phyloP scores from a whole-genome alignment of 192 early-diverging fungal genomes.

The Neocallimastix lanati region DNA sequence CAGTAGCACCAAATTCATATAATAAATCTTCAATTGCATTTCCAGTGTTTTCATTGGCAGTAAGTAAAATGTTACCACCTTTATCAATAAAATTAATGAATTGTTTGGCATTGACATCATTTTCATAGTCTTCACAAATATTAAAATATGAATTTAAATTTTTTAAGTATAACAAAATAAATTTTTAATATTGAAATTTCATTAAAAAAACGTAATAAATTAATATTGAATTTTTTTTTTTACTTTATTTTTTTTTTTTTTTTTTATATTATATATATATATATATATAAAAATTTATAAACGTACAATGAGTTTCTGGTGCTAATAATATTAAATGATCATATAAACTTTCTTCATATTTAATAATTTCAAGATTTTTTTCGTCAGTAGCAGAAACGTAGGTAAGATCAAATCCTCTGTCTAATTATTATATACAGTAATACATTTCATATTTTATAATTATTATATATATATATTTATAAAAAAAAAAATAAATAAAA shows the following conservation, averaged over 20 bases:
- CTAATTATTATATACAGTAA: too few species aligned
- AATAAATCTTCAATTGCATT: conserved; percentile 61
- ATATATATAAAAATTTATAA: too few species aligned
- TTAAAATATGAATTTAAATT: too few species aligned
- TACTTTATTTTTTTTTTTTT: too few species aligned
- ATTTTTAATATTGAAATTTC: too few species aligned
- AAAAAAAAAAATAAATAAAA: too few species aligned
- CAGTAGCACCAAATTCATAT: conserved; percentile 75
- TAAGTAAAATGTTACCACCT: conserved; percentile 78
- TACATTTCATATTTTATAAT: too few species aligned
- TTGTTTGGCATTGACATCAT: conserved; percentile 15
- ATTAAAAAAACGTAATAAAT: too few species aligned
- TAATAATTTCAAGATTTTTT: conserved; percentile 28
- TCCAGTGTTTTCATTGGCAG: conserved; percentile 37
- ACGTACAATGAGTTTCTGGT: conserved; percentile 44
- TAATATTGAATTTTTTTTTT: too few species aligned
- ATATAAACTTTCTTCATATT: conserved; percentile 41
- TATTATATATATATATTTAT: too few species aligned
- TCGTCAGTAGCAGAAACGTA: conserved; percentile 30
- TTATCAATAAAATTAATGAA: conserved; percentile 72
- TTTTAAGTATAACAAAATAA: too few species aligned
- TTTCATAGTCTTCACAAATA: background rate
- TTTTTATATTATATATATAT: too few species aligned
- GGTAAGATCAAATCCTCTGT: conserved; percentile 36
- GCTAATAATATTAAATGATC: conserved; percentile 72